These are phyloP conservation scores for Sedum album DNA, from an alignment of 164 flowering plant species.

Conservation along the genomic window DNA sequence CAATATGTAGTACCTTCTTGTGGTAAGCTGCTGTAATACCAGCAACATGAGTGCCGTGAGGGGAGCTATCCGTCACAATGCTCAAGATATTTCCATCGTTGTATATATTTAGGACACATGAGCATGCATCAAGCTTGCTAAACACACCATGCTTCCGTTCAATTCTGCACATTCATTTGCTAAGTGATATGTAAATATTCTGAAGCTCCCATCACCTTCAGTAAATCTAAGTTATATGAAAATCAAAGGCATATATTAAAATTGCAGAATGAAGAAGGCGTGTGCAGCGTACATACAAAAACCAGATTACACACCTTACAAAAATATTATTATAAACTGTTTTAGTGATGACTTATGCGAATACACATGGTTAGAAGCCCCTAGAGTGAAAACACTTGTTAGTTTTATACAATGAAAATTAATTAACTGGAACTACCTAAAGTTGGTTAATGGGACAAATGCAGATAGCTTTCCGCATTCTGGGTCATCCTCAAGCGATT, in stretches of 20 bases:
- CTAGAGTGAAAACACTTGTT: neutral
- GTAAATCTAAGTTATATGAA: no score
- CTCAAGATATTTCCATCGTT: conserved; percentile 83
- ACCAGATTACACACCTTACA: neutral
- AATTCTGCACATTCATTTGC: conserved; percentile 34
- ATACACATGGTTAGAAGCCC: neutral
- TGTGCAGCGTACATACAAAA: neutral
- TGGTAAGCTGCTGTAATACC: conserved; percentile 94
- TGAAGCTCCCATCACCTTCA: neutral
- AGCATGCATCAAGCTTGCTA: conserved; percentile 91
- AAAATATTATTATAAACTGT: neutral
- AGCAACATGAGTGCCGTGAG: conserved; percentile 99
- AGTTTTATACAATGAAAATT: neutral
- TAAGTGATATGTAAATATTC: neutral
- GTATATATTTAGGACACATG: conserved; percentile 78
- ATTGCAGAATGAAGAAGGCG: neutral
- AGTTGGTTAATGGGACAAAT: conserved; percentile 79
- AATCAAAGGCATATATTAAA: neutral
- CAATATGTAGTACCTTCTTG: conserved; percentile 44
- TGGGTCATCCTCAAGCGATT: conserved; percentile 71
- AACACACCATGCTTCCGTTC: conserved; percentile 82
- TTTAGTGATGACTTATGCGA: no score
- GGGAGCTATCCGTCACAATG: conserved; percentile 90
- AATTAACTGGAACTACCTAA: conserved; percentile 34
- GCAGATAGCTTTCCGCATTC: conserved; percentile 69